Conservation (phyloP, 208 protist genomes). For the Leishmania turanica region DNA sequence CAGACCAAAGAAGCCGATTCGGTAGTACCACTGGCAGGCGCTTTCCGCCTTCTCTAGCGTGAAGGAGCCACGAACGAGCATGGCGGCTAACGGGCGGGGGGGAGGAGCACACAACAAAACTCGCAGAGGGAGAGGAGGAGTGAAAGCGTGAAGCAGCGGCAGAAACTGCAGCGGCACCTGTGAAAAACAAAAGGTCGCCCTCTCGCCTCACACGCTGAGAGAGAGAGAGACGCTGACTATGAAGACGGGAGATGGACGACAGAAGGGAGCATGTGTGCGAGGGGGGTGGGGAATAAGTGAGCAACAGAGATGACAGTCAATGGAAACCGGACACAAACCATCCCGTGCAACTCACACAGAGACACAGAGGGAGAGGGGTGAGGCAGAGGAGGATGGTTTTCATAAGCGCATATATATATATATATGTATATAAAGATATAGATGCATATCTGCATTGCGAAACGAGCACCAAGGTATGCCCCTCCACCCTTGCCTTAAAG, state of each 20-base stretch:
- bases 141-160: neutral
- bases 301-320: neutral
- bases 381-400: neutral
- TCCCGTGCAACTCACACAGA: neutral
- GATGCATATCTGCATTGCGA: neutral
- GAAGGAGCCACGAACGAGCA: slow-evolving; percentile 32
- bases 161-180: neutral
- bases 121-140: neutral
- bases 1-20: slow-evolving; percentile 25
- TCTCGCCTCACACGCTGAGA: neutral
- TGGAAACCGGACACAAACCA: neutral
- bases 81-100: neutral
- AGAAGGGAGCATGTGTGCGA: neutral
- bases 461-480: neutral
- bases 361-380: neutral
- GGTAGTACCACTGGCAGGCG: slow-evolving; percentile 32
- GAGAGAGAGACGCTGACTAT: neutral
- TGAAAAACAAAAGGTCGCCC: neutral
- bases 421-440: neutral
- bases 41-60: slow-evolving; percentile 30
- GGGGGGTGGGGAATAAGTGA: too few relatives aligned
- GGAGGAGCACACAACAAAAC: neutral
- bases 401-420: neutral
- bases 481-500: neutral
- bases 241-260: neutral